Evolutionary conservation across 2,329 filamentous ascomycete genomes (phyloP).

Genomic region (Ceratocystis colombiana): DNA sequence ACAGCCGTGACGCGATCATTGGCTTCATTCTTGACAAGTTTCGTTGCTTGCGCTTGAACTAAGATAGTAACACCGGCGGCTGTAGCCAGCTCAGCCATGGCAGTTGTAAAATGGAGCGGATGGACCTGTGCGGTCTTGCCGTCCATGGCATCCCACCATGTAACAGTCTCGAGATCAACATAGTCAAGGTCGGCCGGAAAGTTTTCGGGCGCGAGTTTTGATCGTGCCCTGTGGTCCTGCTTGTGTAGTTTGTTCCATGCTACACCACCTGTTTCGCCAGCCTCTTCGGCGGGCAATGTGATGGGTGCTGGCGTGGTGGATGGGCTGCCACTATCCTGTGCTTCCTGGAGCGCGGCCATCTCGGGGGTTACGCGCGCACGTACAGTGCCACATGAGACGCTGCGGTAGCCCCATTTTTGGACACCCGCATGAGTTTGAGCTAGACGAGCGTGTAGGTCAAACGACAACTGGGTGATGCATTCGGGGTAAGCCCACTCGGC

Average conservation of each 20-base stretch:
- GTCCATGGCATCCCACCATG: slow-evolving; percentile 74
- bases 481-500: slow-evolving; percentile 85
- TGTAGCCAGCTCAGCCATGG: slow-evolving; percentile 66
- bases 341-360: slow-evolving; percentile 31
- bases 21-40: slow-evolving; percentile 27
- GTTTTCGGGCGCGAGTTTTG: slow-evolving; percentile 45
- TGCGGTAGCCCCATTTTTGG: slow-evolving; percentile 76
- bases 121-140: slow-evolving; percentile 84
- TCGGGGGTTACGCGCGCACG: slow-evolving; percentile 34
- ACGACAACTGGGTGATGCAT: slow-evolving; percentile 76
- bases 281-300: slow-evolving; percentile 20
- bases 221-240: slow-evolving; percentile 41
- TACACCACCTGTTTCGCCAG: slow-evolving; percentile 19
- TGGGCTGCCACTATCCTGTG: neutral
- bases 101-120: slow-evolving; percentile 78
- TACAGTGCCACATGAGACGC: slow-evolving; percentile 60
- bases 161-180: slow-evolving; percentile 58
- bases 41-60: slow-evolving; percentile 55
- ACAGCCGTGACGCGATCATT: slow-evolving; percentile 49
- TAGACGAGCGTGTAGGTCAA: slow-evolving; percentile 69
- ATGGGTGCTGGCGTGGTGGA: neutral
- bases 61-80: slow-evolving; percentile 59
- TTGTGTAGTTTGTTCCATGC: slow-evolving; percentile 53
- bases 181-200: slow-evolving; percentile 76
- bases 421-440: slow-evolving; percentile 73